These are phyloP conservation scores for Lotus japonicus DNA, from an alignment of 306 rosid genomes.

Conservation along the genomic window DNA sequence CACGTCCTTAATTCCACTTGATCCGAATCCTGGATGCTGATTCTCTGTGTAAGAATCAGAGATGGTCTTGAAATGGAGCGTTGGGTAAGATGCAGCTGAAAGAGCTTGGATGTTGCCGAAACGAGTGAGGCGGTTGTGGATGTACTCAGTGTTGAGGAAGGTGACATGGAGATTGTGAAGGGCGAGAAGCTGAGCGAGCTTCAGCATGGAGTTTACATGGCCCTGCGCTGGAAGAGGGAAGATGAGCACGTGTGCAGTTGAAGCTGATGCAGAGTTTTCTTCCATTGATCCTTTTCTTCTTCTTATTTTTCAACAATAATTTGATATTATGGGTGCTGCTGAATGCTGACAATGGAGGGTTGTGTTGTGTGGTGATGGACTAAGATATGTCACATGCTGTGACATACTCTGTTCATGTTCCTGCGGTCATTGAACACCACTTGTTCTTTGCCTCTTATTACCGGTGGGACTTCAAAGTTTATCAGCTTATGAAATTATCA, in stretches of 20 bases:
- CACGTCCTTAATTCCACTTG: neutral
- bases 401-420: no score
- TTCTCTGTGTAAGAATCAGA: conserved; percentile 22
- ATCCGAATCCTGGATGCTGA: conserved; percentile 20
- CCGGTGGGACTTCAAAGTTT: no score
- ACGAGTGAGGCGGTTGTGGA: conserved; percentile 24
- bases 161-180: conserved; percentile 28
- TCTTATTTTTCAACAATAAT: neutral
- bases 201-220: conserved; percentile 45
- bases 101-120: conserved; percentile 16
- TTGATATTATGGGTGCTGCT: no score
- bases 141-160: conserved; percentile 34
- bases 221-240: conserved; percentile 33
- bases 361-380: no score
- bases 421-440: no score
- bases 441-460: no score
- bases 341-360: no score
- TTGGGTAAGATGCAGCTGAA: conserved; percentile 18
- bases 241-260: conserved; percentile 17
- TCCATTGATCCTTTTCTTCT: neutral
- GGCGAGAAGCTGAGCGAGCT: conserved; percentile 42
- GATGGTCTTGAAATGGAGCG: conserved; percentile 34
- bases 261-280: neutral
- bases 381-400: no score
- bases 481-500: no score